Evolutionary conservation across 164 flowering plant genomes (phyloP).

Genomic region (Umbellularia californica): DNA sequence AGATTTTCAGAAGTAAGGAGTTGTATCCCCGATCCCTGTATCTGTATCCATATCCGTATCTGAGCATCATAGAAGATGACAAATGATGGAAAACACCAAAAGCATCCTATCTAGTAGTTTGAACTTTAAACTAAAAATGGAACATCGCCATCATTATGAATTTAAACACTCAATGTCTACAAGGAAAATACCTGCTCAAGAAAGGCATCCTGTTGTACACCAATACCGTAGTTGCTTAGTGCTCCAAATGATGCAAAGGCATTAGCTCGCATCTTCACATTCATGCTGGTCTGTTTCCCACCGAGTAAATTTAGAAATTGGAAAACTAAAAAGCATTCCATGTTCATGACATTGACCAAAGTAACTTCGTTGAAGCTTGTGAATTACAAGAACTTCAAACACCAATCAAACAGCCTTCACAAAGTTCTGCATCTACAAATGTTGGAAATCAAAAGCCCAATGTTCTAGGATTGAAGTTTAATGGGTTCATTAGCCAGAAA

Average conservation of each 20-base stretch:
- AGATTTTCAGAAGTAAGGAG: no score
- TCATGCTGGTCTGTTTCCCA: conserved; percentile 53
- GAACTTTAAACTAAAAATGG: background rate
- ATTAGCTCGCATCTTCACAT: conserved; percentile 66
- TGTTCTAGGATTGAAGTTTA: no score
- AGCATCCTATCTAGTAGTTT: background rate
- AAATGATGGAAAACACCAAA: background rate
- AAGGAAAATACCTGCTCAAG: conserved; percentile 73
- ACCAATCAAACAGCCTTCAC: background rate
- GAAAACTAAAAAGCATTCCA: background rate
- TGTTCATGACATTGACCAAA: conserved; percentile 1
- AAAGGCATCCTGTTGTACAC: conserved; percentile 62
- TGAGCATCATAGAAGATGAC: no score
- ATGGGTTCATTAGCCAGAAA: no score
- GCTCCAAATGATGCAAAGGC: conserved; percentile 94
- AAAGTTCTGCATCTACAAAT: background rate
- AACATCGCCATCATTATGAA: background rate
- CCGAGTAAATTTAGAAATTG: background rate
- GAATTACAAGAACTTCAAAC: background rate
- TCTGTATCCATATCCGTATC: no score
- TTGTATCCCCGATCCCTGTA: no score
- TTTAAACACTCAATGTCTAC: background rate
- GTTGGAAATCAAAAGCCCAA: background rate
- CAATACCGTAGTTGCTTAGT: conserved; percentile 57
- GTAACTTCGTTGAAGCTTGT: background rate